Evolutionary conservation across 148 eudicot species (phyloP).

Genomic region (Suaeda aralocaspica): DNA sequence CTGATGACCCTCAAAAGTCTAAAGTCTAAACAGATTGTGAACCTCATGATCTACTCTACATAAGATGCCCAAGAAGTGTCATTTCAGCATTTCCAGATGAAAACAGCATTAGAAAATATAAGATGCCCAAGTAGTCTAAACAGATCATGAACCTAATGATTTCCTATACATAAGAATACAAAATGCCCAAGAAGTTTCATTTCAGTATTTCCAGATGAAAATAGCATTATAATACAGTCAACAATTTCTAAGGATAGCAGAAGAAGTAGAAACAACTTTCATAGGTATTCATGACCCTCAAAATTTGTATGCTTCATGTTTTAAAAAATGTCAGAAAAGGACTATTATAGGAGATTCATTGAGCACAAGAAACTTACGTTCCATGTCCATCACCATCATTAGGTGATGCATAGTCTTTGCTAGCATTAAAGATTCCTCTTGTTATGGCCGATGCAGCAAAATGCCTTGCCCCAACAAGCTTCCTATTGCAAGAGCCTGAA

Average conservation of each 20-base stretch:
- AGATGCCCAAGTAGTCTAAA: background rate
- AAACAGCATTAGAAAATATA: slow-evolving; percentile 3
- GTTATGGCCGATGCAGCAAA: slow-evolving; percentile 99
- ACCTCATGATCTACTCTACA: background rate
- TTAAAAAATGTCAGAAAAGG: no score
- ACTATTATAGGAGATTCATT: no score
- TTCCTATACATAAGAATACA: background rate
- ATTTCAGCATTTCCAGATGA: background rate
- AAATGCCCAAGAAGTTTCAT: background rate
- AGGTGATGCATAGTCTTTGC: slow-evolving; percentile 96
- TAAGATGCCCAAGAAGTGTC: background rate
- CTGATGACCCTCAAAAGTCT: background rate
- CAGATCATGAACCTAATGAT: background rate
- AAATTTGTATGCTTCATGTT: no score
- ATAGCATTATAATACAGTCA: background rate
- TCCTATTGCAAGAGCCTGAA: slow-evolving; percentile 96
- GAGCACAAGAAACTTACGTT: slow-evolving; percentile 67
- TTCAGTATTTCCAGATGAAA: background rate
- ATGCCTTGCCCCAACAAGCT: slow-evolving; percentile 96
- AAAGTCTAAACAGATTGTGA: background rate
- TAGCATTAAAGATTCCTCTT: slow-evolving; percentile 88
- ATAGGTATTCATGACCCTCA: background rate
- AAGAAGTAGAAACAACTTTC: background rate
- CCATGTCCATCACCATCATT: slow-evolving; percentile 99
- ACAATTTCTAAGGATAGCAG: background rate